phyloP scores from a whole-genome alignment of 148 eudicot species.

The Bassia scoparia region DNA sequence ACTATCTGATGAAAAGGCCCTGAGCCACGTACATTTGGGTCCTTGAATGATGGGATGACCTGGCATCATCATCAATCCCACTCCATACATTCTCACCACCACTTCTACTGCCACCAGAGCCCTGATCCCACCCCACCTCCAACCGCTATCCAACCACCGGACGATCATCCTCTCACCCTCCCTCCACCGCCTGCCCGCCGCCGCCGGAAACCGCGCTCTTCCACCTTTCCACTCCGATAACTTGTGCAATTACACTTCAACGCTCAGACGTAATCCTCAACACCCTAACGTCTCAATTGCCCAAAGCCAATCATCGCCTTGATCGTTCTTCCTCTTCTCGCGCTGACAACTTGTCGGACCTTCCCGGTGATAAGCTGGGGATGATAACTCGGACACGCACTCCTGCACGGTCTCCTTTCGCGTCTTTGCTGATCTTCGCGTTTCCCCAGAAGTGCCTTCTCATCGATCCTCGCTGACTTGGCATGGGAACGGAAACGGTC shows the following conservation, averaged over 20 bases:
- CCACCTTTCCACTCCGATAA: slow-evolving; percentile 55
- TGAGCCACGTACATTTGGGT: slow-evolving; percentile 32
- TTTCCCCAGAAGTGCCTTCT: slow-evolving; percentile 63
- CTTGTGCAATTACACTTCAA: slow-evolving; percentile 49
- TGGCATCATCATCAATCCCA: slow-evolving; percentile 30
- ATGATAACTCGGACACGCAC: slow-evolving; percentile 83
- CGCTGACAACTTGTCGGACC: slow-evolving; percentile 63
- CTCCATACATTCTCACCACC: slow-evolving; percentile 18
- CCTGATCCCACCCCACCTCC: too few relatives aligned
- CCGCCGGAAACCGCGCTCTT: slow-evolving; percentile 30
- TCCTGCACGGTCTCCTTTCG: slow-evolving; percentile 83
- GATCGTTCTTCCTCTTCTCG: slow-evolving; percentile 62
- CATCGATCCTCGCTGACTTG: slow-evolving; percentile 74
- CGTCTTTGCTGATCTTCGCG: slow-evolving; percentile 76
- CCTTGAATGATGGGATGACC: slow-evolving; percentile 29
- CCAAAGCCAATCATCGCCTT: slow-evolving; percentile 60
- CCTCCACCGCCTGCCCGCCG: slow-evolving; percentile 13
- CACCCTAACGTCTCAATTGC: slow-evolving; percentile 55
- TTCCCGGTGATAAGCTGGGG: slow-evolving; percentile 82
- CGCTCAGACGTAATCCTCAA: slow-evolving; percentile 57
- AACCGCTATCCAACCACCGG: too few relatives aligned
- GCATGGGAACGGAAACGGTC: slow-evolving; percentile 70
- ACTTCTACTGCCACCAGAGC: slow-evolving; percentile 25
- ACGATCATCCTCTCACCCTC: background rate
- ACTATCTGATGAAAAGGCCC: too few relatives aligned